Base-by-base conservation (phyloP, 805 yeast species). In the Hanseniaspora vineae region DNA sequence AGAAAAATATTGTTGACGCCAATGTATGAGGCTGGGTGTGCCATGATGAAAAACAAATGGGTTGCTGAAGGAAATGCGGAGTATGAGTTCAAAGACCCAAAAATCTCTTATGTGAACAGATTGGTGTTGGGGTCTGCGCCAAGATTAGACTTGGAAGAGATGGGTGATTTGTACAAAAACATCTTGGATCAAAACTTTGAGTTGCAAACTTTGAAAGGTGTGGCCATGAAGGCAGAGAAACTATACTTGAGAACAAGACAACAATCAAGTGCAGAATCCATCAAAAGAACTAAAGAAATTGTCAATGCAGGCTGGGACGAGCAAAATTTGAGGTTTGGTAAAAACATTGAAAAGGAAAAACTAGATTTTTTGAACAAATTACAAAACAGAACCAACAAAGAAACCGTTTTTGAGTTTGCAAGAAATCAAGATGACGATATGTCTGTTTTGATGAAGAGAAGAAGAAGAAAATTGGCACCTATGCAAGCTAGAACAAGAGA, bases 341-440 rank as follows among this genome's bases (percentile, higher is more conserved):
- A 76, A 31, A 86, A 86, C 58, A 61, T 73, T 47, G 95, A 85
- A 55, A 73, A 72, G 52, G 92, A 84, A 55, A 85, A 84, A 60
- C 72, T 82, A 23, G 73, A 66, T 40, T 81, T 92, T 57, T 71
- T 92, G 53, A 84, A 78, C 5, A 78, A 79, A 56, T 68, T 92
- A 51, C 77, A 78, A 50, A 75, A 84, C 54, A 72, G 96, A 59
- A 63, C 70, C 42, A 70, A 78, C 45, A 82, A 85, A 57, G 97
- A 92, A 61, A 92, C 98, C 0, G 97, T 92, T 3, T 92, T 92
- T 61, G 99, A 92, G 64, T 83, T 88, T 64, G 76, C 80, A 51
- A 77, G 80, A 57, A 69, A 72, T 46, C 73, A 71, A 45, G 85
- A 80, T 54, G 81, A 81, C 53, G 75, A 80, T 45, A 71, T 87